Percentiles rank a stretch among this genome's conserved stretches.
These are phyloP conservation scores for Paraphaeosphaeria minitans DNA, from an alignment of 2,329 filamentous ascomycete genomes.

Conservation along the genomic window DNA sequence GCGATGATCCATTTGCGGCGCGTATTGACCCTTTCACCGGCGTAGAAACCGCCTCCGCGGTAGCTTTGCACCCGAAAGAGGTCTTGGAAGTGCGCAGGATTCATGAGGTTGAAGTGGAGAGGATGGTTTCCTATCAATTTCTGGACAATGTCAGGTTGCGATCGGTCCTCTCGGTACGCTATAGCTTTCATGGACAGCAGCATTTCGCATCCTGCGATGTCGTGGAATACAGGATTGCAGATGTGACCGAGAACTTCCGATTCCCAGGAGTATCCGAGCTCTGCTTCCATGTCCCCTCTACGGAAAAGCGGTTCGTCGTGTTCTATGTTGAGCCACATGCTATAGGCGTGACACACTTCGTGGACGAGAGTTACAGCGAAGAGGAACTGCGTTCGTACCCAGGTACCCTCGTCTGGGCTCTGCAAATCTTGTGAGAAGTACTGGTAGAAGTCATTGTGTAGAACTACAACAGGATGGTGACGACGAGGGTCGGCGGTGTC, in stretches of 20 bases:
- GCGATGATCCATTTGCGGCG: background rate
- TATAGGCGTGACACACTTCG: slow-evolving; percentile 28
- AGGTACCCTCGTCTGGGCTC: background rate
- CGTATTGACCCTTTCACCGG: background rate
- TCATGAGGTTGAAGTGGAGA: background rate
- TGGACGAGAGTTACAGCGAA: slow-evolving; percentile 24
- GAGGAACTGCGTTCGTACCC: slow-evolving; percentile 18
- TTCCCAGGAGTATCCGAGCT: slow-evolving; percentile 1
- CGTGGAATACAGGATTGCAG: slow-evolving; percentile 3
- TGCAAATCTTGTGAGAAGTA: slow-evolving; percentile 14
- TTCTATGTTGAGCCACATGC: slow-evolving; percentile 14
- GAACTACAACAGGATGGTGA: slow-evolving; percentile 15
- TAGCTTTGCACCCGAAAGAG: background rate
- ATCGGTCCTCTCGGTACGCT: background rate
- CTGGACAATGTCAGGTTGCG: background rate
- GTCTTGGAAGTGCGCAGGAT: background rate
- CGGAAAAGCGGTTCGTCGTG: background rate
- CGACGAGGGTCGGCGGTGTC: background rate
- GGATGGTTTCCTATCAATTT: background rate
- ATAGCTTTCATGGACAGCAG: slow-evolving; percentile 4
- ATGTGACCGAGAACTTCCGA: background rate
- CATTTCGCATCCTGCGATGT: slow-evolving; percentile 1
- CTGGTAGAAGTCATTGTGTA: slow-evolving; percentile 16
- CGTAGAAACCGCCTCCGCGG: background rate
- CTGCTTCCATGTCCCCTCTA: background rate